A percentile compares a stretch with the other conserved stretches of the same genome.
phyloP scores from a whole-genome alignment of 345 rosid species.

The Mallotus nudiflorus region DNA sequence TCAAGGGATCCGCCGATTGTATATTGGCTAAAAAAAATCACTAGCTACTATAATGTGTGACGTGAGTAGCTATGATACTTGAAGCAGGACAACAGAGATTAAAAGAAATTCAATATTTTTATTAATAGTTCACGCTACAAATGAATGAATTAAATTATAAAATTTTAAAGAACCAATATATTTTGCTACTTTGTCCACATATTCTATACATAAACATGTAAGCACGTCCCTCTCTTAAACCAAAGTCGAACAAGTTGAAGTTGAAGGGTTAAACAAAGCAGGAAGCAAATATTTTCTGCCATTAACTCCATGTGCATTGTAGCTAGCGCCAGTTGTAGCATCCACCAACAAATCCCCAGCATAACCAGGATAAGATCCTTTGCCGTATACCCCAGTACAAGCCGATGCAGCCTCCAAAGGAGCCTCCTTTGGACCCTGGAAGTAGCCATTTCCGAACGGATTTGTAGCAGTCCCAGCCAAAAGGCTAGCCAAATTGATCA shows the following conservation, averaged over 20 bases:
- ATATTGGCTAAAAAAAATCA: no score
- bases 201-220: background rate
- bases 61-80: no score
- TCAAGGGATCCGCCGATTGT: no score
- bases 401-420: slow-evolving; percentile 36
- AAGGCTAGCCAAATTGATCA: slow-evolving; percentile 27
- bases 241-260: slow-evolving; percentile 25
- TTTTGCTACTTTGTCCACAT: background rate
- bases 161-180: background rate
- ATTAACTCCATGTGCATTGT: slow-evolving; percentile 28
- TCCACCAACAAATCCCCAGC: slow-evolving; percentile 32
- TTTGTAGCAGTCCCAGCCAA: slow-evolving; percentile 36
- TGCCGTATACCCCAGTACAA: slow-evolving; percentile 27
- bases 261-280: slow-evolving; percentile 29
- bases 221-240: background rate
- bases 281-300: slow-evolving; percentile 37
- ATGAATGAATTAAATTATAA: background rate
- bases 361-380: slow-evolving; percentile 36
- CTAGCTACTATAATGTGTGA: no score
- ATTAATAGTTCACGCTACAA: background rate
- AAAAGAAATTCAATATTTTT: background rate
- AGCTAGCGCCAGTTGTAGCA: slow-evolving; percentile 27
- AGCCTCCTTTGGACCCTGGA: slow-evolving; percentile 36
- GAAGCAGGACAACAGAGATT: no score
- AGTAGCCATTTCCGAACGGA: slow-evolving; percentile 33